Evolutionary conservation across 495 filamentous ascomycete species (phyloP).

Genomic region (Peziza echinospora): DNA sequence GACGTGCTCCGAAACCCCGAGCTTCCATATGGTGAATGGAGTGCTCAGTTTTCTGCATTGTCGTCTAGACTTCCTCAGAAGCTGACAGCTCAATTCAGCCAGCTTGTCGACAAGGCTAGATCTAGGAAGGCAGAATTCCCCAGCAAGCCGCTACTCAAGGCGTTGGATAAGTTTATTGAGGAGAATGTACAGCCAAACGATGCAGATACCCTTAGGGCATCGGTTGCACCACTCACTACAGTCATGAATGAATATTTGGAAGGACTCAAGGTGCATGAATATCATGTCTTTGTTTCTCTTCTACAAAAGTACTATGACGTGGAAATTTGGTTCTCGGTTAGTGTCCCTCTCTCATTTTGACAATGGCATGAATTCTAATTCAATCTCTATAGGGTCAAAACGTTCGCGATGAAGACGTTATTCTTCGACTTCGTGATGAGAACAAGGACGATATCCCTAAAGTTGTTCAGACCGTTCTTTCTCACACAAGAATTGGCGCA

Average conservation of each 20-base stretch:
- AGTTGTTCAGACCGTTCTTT: conserved; percentile 73
- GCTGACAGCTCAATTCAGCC: conserved; percentile 57
- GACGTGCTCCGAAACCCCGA: conserved; percentile 75
- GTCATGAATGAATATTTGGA: conserved; percentile 71
- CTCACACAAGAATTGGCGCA: conserved; percentile 71
- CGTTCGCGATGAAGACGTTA: conserved; percentile 78
- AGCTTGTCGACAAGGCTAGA: conserved; percentile 63
- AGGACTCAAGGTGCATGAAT: conserved; percentile 79
- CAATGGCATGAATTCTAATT: no score
- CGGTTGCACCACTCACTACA: conserved; percentile 53
- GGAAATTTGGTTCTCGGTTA: conserved; percentile 58
- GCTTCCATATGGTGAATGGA: conserved; percentile 91
- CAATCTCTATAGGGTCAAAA: conserved; percentile 34
- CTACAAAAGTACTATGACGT: conserved; percentile 61
- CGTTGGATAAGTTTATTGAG: conserved; percentile 67
- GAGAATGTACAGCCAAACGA: conserved; percentile 55
- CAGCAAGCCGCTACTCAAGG: conserved; percentile 65
- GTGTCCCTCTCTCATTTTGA: background rate
- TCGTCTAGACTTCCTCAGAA: conserved; percentile 92
- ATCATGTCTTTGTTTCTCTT: conserved; percentile 54
- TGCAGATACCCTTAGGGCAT: conserved; percentile 42
- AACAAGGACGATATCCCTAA: conserved; percentile 74
- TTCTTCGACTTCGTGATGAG: conserved; percentile 83
- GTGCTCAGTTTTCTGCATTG: conserved; percentile 78
- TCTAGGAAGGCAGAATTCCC: conserved; percentile 72